Percentiles rank a stretch among this genome's conserved stretches.
These are phyloP conservation scores for Leccinum barrowsii DNA, from an alignment of 768 basidiomycete species.

Conservation along the genomic window DNA sequence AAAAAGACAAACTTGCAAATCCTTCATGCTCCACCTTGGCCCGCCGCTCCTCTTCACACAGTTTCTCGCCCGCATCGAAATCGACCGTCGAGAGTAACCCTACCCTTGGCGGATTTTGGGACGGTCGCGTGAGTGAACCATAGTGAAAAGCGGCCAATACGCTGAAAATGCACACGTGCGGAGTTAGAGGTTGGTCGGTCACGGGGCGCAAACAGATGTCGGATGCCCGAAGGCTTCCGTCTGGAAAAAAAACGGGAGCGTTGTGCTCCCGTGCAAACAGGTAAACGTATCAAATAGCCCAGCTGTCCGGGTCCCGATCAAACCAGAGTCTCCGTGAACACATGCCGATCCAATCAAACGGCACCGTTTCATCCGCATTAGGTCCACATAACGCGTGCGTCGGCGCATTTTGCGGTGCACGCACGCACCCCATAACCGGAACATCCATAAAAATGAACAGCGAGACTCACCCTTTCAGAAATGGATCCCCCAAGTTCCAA, in stretches of 20 bases:
- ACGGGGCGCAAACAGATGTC: background rate
- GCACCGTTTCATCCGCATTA: conserved; percentile 2
- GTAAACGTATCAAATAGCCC: background rate
- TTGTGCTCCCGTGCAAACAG: background rate
- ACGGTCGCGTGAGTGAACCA: conserved; percentile 68
- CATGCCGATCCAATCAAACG: background rate
- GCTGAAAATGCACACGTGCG: conserved; percentile 33
- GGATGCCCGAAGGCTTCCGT: conserved; percentile 16
- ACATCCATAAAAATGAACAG: background rate
- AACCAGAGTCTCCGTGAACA: background rate
- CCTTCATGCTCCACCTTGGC: conserved; percentile 31
- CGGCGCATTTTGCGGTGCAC: background rate
- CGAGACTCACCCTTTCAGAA: conserved; percentile 61
- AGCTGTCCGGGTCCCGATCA: conserved; percentile 3
- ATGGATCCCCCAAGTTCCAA: conserved; percentile 77
- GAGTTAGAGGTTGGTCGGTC: background rate
- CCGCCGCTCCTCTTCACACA: conserved; percentile 34
- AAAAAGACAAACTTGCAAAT: conserved; percentile 25
- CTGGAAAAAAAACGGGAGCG: conserved; percentile 1
- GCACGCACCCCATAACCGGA: background rate
- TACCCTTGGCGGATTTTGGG: conserved; percentile 62
- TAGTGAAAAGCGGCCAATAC: conserved; percentile 67
- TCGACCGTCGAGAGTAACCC: conserved; percentile 74
- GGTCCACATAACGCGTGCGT: background rate
- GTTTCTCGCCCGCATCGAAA: conserved; percentile 40